phyloP scores from a whole-genome alignment of 352 stramenopile species.

The Globisporangium barbulae region DNA sequence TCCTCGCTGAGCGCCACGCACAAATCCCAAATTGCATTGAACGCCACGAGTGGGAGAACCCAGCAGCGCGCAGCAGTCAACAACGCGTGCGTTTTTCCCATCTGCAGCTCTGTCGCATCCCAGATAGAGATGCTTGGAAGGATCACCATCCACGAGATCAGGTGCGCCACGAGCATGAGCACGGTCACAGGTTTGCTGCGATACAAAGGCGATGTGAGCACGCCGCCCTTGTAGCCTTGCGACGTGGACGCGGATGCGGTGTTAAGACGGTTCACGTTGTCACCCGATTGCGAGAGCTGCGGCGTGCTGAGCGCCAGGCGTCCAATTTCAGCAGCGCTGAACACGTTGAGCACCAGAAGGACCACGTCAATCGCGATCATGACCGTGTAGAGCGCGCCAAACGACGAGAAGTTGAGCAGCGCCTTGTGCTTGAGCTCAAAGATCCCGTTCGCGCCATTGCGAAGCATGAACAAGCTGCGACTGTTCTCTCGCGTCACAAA shows the following conservation, averaged over 20 bases:
- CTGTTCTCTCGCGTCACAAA: conserved; percentile 33
- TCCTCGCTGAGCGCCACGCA: conserved; percentile 27
- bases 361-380: conserved; percentile 40
- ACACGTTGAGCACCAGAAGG: conserved; percentile 31
- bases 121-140: conserved; percentile 31
- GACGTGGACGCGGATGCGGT: neutral
- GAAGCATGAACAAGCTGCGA: conserved; percentile 19
- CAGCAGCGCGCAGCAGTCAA: conserved; percentile 36
- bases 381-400: conserved; percentile 39
- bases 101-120: conserved; percentile 23
- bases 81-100: conserved; percentile 24
- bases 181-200: conserved; percentile 32
- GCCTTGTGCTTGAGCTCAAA: conserved; percentile 28
- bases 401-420: conserved; percentile 39
- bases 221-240: conserved; percentile 30
- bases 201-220: conserved; percentile 35
- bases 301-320: conserved; percentile 22
- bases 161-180: conserved; percentile 34
- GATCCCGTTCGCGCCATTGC: neutral
- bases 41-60: conserved; percentile 29
- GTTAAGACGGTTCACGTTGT: conserved; percentile 16
- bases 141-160: conserved; percentile 53
- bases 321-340: conserved; percentile 31
- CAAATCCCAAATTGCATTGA: conserved; percentile 39
- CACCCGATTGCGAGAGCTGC: conserved; percentile 20